phyloP scores from a whole-genome alignment of 1,284 basidiomycete genomes.

The Mycena sp. region DNA sequence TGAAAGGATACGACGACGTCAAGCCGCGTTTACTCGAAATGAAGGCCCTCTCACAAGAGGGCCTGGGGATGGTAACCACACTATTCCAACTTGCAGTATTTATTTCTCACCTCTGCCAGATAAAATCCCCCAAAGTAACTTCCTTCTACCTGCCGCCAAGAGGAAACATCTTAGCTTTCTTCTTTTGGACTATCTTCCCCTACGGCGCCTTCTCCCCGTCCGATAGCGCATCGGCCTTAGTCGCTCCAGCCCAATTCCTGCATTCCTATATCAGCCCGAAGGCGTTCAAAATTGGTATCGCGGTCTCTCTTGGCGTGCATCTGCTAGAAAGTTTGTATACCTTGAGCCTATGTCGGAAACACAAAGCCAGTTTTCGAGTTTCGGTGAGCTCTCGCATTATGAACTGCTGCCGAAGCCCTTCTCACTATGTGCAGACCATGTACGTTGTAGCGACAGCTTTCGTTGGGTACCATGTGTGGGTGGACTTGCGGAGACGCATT shows the following conservation, averaged over 20 bases:
- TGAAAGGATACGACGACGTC: conserved; percentile 79
- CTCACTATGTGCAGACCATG: conserved; percentile 64
- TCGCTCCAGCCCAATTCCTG: conserved; percentile 38
- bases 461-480: conserved; percentile 63
- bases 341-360: conserved; percentile 60
- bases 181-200: conserved; percentile 42
- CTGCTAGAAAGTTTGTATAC: conserved; percentile 63
- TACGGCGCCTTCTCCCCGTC: conserved; percentile 54
- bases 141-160: conserved; percentile 59
- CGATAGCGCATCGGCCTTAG: conserved; percentile 37
- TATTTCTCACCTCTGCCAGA: conserved; percentile 46
- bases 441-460: conserved; percentile 62
- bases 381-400: conserved; percentile 57
- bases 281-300: conserved; percentile 31
- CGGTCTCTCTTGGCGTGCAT: conserved; percentile 49
- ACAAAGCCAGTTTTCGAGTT: conserved; percentile 59
- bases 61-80: conserved; percentile 75
- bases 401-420: conserved; percentile 11
- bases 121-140: conserved; percentile 68
- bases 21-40: conserved; percentile 79
- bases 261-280: conserved; percentile 31
- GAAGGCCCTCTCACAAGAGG: conserved; percentile 78
- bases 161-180: conserved; percentile 29
- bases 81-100: too few species aligned
- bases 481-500: conserved; percentile 62